These are phyloP conservation scores for Hypoxylon sp. DNA, from an alignment of 2,329 filamentous ascomycete genomes.

Conservation along the genomic window DNA sequence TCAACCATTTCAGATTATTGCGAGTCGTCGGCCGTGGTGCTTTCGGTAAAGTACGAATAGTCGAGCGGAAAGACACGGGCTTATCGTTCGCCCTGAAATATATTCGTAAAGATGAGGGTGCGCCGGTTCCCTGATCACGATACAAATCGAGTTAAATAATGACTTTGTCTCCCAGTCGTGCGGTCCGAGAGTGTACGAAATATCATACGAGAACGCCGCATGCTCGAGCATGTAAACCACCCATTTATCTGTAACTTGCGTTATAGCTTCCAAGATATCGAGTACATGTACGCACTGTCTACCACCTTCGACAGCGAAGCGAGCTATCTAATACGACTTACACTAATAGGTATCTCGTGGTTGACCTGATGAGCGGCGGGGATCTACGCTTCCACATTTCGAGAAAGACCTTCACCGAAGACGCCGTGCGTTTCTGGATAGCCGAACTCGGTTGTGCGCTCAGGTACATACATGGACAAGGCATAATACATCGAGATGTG, in stretches of 20 bases:
- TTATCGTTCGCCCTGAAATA: constrained; percentile 97
- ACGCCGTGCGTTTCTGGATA: constrained; percentile 97
- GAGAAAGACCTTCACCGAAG: constrained; percentile 96
- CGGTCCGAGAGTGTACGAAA: constrained; percentile 98
- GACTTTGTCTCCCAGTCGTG: constrained; percentile 73
- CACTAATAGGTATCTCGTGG: constrained; percentile 90
- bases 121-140: constrained; percentile 49
- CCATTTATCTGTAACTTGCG: constrained; percentile 98
- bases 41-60: constrained; percentile 98
- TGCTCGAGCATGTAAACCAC: constrained; percentile 98
- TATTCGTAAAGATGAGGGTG: constrained; percentile 98
- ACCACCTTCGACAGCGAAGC: constrained; percentile 1
- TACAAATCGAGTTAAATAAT: constrained; percentile 13
- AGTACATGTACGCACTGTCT: constrained; percentile 82
- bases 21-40: constrained; percentile 97
- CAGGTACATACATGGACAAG: constrained; percentile 85
- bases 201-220: constrained; percentile 95
- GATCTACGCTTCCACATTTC: constrained; percentile 98
- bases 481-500: constrained; percentile 90
- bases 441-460: constrained; percentile 92
- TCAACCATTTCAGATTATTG: constrained; percentile 96
- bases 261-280: constrained; percentile 99
- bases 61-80: constrained; percentile 95
- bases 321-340: constrained; percentile 51
- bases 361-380: constrained; percentile 97